phyloP scores from a whole-genome alignment of 1,139 yeast species.

The Kurtzmaniella natalensis region DNA sequence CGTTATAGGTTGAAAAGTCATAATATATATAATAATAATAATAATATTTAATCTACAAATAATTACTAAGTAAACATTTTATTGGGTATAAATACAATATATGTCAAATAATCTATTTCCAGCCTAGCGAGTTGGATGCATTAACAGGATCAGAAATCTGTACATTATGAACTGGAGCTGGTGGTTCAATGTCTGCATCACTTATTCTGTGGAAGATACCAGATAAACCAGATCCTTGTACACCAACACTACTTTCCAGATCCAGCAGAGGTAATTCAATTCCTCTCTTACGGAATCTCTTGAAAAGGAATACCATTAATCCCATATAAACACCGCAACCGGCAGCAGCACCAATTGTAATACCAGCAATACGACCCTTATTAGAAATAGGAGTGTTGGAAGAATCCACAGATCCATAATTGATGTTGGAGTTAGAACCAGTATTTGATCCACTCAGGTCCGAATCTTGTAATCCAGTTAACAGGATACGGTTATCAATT shows the following conservation, averaged over 20 bases:
- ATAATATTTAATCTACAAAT: neutral
- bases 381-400: constrained; percentile 17
- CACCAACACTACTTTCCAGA: constrained; percentile 35
- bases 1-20: no score
- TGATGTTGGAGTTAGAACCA: constrained; percentile 13
- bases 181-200: constrained; percentile 10
- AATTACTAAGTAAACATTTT: constrained; percentile 1
- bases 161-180: constrained; percentile 18
- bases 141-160: constrained; percentile 43
- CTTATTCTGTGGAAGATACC: constrained; percentile 29
- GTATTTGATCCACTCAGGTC: constrained; percentile 16
- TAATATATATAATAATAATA: neutral
- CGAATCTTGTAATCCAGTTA: constrained; percentile 43
- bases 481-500: constrained; percentile 62
- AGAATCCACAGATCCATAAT: constrained; percentile 40
- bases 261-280: constrained; percentile 43
- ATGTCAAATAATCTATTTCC: constrained; percentile 20
- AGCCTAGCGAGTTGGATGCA: constrained; percentile 45
- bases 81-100: constrained; percentile 4
- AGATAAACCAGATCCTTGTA: constrained; percentile 23
- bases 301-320: constrained; percentile 43
- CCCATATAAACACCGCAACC: constrained; percentile 59
- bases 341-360: constrained; percentile 63
- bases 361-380: constrained; percentile 49
- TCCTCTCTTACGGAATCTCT: constrained; percentile 31